phyloP scores from a whole-genome alignment of 106 monocot genomes.

The Dendrobium huoshanense region DNA sequence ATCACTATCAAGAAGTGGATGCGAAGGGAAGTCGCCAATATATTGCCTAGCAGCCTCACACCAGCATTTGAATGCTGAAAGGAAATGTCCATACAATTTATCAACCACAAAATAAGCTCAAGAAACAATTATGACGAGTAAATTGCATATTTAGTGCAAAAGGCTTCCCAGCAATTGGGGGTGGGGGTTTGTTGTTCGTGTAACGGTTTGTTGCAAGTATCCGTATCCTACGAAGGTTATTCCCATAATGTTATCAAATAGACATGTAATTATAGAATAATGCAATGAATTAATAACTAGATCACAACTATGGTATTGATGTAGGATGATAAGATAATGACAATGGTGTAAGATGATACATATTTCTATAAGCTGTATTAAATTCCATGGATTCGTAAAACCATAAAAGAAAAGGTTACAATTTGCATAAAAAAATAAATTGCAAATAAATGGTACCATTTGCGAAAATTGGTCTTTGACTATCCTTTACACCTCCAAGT shows the following conservation, averaged over 20 bases:
- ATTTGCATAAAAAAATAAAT: neutral
- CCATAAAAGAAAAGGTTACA: neutral
- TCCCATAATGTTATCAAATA: neutral
- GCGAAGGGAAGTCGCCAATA: slow-evolving; percentile 51
- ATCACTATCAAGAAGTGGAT: slow-evolving; percentile 66
- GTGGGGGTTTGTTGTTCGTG: too few species aligned
- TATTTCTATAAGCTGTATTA: neutral
- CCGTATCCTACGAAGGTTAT: neutral
- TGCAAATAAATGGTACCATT: slow-evolving; percentile 53
- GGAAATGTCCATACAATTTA: slow-evolving; percentile 1
- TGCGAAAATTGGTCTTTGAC: slow-evolving; percentile 75
- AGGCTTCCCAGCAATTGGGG: neutral
- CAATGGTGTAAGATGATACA: neutral
- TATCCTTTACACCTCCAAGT: slow-evolving; percentile 76
- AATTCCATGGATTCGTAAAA: neutral
- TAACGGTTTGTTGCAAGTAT: neutral
- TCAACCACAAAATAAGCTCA: neutral
- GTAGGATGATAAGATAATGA: neutral
- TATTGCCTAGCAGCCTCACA: slow-evolving; percentile 80
- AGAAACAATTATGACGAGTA: slow-evolving; percentile 3
- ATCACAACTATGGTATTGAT: neutral
- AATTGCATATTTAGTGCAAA: neutral
- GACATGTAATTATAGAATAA: neutral
- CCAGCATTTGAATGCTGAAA: slow-evolving; percentile 90
- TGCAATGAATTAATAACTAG: neutral